phyloP scores from a whole-genome alignment of 345 rosid species.

The Theobroma cacao region DNA sequence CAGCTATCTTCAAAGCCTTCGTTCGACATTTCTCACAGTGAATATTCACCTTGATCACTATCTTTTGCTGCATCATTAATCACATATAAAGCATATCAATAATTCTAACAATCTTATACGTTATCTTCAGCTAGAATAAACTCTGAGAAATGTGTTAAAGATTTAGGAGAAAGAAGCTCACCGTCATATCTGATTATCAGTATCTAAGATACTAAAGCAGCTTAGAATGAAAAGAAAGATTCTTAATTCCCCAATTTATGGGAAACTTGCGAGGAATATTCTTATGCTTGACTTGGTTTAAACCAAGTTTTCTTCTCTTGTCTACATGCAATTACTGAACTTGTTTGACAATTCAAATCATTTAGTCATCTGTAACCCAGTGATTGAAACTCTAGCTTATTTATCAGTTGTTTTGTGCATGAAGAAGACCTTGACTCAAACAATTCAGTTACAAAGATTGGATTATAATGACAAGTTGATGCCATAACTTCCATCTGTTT shows the following conservation, averaged over 20 bases:
- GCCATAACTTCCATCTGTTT: too few relatives aligned
- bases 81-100: background rate
- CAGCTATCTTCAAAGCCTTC: slow-evolving; percentile 23
- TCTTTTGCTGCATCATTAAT: slow-evolving; percentile 17
- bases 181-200: slow-evolving; percentile 1
- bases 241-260: background rate
- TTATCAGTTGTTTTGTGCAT: too few relatives aligned
- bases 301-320: background rate
- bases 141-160: background rate
- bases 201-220: background rate
- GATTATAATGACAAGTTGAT: too few relatives aligned
- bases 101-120: background rate
- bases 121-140: background rate
- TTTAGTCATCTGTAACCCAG: background rate
- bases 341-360: background rate
- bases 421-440: too few relatives aligned
- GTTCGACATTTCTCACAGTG: slow-evolving; percentile 17
- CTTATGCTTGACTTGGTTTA: background rate
- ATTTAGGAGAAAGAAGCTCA: background rate
- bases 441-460: too few relatives aligned
- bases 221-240: background rate
- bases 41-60: slow-evolving; percentile 4
- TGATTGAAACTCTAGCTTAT: background rate
- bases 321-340: background rate
- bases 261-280: background rate